These are phyloP conservation scores for Paracamarosporium sp. DNA, from an alignment of 2,329 filamentous ascomycete genomes.

Conservation along the genomic window DNA sequence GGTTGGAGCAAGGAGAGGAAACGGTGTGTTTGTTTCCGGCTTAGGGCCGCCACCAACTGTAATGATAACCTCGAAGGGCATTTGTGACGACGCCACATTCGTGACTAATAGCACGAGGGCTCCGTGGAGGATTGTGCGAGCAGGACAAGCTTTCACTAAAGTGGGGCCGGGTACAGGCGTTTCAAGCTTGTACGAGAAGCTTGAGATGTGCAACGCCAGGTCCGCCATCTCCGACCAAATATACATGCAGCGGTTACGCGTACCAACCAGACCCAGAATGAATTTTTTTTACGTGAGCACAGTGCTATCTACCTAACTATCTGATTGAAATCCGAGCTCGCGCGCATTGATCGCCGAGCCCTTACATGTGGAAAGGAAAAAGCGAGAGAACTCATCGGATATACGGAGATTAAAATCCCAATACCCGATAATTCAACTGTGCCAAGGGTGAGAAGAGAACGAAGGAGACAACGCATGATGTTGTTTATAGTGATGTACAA, in stretches of 20 bases:
- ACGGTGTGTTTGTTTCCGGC: background rate
- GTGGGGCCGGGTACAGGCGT: background rate
- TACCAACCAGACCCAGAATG: background rate
- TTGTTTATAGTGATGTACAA: constrained; percentile 25
- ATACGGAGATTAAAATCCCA: background rate
- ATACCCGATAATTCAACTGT: background rate
- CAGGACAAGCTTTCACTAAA: background rate
- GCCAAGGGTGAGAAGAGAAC: background rate
- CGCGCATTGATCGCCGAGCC: constrained; percentile 3
- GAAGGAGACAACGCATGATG: background rate
- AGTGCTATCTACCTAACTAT: constrained; percentile 10
- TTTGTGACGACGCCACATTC: background rate
- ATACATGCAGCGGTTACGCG: background rate
- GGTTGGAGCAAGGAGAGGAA: background rate
- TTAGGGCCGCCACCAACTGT: background rate
- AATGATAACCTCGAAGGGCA: background rate
- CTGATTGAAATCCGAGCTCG: background rate
- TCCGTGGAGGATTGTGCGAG: background rate
- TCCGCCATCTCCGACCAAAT: background rate
- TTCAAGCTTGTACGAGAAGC: background rate
- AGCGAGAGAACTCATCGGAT: background rate
- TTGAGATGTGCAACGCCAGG: background rate
- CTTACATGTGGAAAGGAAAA: background rate
- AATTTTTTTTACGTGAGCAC: constrained; percentile 2
- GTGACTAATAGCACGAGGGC: background rate